These are phyloP conservation scores for Trichosporon sp. DNA, from an alignment of 1,284 basidiomycete species.

Conservation along the genomic window DNA sequence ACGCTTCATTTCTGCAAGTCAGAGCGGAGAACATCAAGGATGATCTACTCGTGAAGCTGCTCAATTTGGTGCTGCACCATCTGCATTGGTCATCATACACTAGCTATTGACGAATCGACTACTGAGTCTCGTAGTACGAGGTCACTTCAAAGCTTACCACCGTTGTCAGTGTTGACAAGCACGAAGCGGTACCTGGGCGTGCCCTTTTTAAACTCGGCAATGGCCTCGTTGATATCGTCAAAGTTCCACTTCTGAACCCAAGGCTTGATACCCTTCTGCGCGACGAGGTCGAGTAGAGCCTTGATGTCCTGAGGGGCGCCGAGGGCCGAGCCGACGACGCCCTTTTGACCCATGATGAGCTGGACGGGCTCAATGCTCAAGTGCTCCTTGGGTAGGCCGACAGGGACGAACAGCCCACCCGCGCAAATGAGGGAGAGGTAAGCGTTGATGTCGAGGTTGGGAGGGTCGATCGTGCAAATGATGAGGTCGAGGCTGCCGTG, in stretches of 20 bases:
- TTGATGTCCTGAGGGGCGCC: constrained; percentile 48
- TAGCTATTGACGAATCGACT: no score
- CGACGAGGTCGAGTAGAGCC: constrained; percentile 42
- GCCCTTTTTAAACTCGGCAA: constrained; percentile 45
- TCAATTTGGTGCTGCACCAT: no score
- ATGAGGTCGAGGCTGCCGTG: constrained; percentile 46
- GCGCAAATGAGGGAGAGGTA: constrained; percentile 46
- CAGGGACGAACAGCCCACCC: constrained; percentile 40
- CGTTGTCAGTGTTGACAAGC: constrained; percentile 37
- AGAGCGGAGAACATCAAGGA: no score
- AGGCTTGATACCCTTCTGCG: constrained; percentile 25
- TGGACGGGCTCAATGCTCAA: constrained; percentile 28
- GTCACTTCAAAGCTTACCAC: constrained; percentile 26
- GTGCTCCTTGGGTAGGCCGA: constrained; percentile 37
- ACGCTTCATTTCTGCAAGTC: no score
- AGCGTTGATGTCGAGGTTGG: constrained; percentile 24
- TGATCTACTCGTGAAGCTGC: no score
- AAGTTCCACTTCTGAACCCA: constrained; percentile 36
- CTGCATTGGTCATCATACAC: no score
- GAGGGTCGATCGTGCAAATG: constrained; percentile 42
- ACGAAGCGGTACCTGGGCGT: constrained; percentile 49
- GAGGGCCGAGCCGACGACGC: constrained; percentile 30
- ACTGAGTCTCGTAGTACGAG: no score
- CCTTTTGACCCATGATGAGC: constrained; percentile 34
- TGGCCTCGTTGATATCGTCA: constrained; percentile 48